A percentile compares a stretch with the other conserved stretches of the same genome.
Evolutionary conservation across 495 filamentous ascomycete genomes (phyloP).

Genomic region (Xylaria cubensis): DNA sequence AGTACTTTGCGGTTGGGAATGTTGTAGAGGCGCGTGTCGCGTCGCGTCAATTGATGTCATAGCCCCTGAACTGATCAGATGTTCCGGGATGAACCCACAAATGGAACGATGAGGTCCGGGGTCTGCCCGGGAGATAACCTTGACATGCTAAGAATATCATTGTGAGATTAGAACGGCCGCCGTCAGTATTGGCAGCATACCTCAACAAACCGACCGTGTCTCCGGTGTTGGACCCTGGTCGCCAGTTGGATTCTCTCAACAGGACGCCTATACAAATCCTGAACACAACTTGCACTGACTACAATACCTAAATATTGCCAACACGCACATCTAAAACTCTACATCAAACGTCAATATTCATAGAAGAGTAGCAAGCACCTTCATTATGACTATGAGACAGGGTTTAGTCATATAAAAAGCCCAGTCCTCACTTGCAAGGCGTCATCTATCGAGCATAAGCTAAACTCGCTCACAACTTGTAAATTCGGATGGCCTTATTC

Average conservation of each 20-base stretch:
- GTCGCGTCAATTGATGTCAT: neutral
- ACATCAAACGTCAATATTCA: too few species aligned
- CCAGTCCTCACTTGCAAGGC: neutral
- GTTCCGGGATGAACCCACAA: neutral
- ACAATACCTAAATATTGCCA: neutral
- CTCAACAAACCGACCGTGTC: neutral
- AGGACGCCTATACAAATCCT: neutral
- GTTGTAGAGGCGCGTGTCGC: neutral
- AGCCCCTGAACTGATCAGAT: neutral
- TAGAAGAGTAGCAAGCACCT: too few species aligned
- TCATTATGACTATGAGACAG: too few species aligned
- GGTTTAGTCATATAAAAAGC: too few species aligned
- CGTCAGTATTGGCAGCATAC: neutral
- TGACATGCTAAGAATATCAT: neutral
- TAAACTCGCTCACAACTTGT: too few species aligned
- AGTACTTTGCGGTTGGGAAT: neutral
- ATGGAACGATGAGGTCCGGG: neutral
- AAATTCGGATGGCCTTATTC: too few species aligned
- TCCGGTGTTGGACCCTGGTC: neutral
- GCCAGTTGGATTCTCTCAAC: neutral
- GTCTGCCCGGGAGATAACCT: neutral
- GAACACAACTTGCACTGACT: neutral
- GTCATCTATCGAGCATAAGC: neutral
- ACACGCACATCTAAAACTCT: neutral
- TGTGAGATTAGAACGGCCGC: neutral